These are phyloP conservation scores for Thraustochytrium striatum DNA, from an alignment of 352 stramenopile species.

Conservation along the genomic window DNA sequence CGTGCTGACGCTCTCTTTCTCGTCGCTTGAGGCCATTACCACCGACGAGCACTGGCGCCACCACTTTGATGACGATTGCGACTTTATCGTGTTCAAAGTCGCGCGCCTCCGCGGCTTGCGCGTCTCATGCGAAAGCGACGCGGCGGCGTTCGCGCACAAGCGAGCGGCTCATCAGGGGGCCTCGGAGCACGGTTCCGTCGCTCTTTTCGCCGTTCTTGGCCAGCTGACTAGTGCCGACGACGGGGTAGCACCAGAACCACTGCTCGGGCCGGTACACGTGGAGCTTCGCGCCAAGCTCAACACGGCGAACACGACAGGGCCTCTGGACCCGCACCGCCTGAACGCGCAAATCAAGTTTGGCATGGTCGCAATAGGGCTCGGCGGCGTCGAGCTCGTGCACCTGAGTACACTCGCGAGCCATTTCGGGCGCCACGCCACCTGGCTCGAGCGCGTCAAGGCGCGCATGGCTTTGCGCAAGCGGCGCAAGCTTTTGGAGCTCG, in stretches of 20 bases:
- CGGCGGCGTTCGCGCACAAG: no score
- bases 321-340: background rate
- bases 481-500: background rate
- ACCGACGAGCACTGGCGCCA: constrained; percentile 38
- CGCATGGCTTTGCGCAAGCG: no score
- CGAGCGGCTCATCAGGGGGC: no score
- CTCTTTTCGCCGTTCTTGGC: no score
- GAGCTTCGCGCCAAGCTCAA: constrained; percentile 35
- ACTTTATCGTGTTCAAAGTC: constrained; percentile 42
- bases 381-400: constrained; percentile 25
- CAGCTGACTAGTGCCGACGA: no score
- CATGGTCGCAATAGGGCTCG: background rate
- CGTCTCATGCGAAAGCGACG: no score
- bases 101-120: background rate
- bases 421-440: background rate
- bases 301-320: background rate
- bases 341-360: constrained; percentile 10
- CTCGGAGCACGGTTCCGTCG: no score
- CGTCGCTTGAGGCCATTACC: background rate
- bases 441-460: background rate
- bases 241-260: no score
- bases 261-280: background rate
- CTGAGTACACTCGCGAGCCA: background rate
- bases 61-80: constrained; percentile 44
- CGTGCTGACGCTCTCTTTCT: background rate